Base-by-base conservation (phyloP, 129 eudicot genomes). In the Ambrosia trifida region DNA sequence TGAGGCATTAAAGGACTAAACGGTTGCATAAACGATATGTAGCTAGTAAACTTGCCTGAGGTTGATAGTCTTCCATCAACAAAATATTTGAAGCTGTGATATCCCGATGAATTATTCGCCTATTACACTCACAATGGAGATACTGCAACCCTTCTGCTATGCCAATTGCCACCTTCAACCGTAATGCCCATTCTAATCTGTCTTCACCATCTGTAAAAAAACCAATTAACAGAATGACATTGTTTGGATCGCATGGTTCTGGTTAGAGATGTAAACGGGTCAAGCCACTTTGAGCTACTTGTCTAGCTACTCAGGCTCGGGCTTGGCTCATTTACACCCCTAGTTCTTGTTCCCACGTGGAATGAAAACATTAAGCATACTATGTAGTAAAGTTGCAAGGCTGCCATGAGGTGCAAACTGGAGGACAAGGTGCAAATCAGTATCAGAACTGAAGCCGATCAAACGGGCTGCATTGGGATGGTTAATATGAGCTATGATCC, bases 401-500 rank as follows among this genome's bases (percentile, higher is more conserved):
- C 97, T 90, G 77, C 99, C 96, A 68, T 85, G 83, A 24, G 93
- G 87, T 18, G 84, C 84, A 18, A 78, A 95, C 51, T 90, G 96
- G 69, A 95, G 96, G 68, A 95, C 88, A 74, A 95, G 96, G 77
- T 85, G 86, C 77, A 90, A 80, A 46, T 94, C 99, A 51, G 77
- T 64, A 43, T 84, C 91, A 36, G 83, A 78, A 49, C 97, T 80
- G 70, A 90, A 95, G 11, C 99, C 99, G 5, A 95, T 68, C 33
- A 94, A 76, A 19, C 76, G 80, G 54, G 96, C 97, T 36, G 94
- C 84, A 66, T 90, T 95, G 3, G 93, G 97, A 73, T 95, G 97
- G 82, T 95, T 90, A 38, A 95, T 88, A 69, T 95, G 99, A 69
- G 97, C 97, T 53, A 95, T 88, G 59, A 90, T 88, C 80, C 99